Evolutionary conservation across 2,329 filamentous ascomycete species (phyloP), one percentile per base, ranked within the genome.

Genomic region (Botrytis squamosa): DNA sequence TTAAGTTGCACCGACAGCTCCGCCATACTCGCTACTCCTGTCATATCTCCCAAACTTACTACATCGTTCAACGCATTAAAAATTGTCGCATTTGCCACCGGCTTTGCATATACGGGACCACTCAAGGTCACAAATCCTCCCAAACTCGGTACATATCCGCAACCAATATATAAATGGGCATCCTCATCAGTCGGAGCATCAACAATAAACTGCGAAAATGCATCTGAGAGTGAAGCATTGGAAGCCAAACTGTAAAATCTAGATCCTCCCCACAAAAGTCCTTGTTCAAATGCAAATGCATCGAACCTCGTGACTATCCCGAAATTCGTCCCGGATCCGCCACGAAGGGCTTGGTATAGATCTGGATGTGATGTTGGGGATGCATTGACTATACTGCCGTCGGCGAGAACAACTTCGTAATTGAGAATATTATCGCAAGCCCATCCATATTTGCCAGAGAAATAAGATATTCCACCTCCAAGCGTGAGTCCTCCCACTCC

Each of bases 301-400:
- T 84, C 80, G 76, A 86, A 87, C 10, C 81, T 81, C 8, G 85
- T 85, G 14, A 79, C 76, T 38, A 79, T 74, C 9, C 78, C 78
- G 57, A 79, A 78, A 36, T 79, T 79, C 4, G 71, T 75, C 1
- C 80, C 81, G 10, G 64, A 67, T n/a, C 81, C 82, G 18, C 82
- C 82, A 36, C 80, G 79, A 14, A 83, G 76, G 44, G 81, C 81
- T 76, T 76, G 81, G 72, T 79, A 82, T 3, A 83, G 74, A 70
- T 83, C 81, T 0, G 60, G 74, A 66, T 73, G 80, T 49, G 49
- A 76, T 0, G 69, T 66, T n/a, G 74, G 65, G 6, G 76, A 77
- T 12, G 82, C 82, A 29, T 75, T 77, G 16, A 77, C 73, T 59
- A 74, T 74, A 68, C 36, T 76, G 36, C 81, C 81, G 59, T 79